Base-by-base conservation (phyloP, 2,329 filamentous ascomycete species). In the Stemphylium vesicarium region DNA sequence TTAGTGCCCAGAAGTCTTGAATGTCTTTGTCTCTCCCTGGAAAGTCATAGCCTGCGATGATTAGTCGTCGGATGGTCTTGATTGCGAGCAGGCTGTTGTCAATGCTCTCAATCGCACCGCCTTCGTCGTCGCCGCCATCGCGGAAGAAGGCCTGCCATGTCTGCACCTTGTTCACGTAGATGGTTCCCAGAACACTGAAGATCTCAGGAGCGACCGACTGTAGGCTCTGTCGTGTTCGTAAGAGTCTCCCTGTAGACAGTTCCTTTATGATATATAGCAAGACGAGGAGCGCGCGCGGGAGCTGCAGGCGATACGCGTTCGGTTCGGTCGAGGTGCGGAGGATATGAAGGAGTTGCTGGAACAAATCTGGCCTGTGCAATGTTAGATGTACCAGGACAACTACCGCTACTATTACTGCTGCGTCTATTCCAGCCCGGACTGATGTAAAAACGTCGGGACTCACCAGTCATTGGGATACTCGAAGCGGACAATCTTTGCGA, bases 261-360 rank as follows among this genome's bases (percentile, higher is more conserved):
- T 98, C 95, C 77, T 98, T 99, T 69, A 96, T 87, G 24, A 96
- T 87, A 42, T 94, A 89, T 12, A 98, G 81, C 10, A 97, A 80
- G 11, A 96, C 86, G 47, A 91, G 82, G 38, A 98, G 82, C 7
- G 87, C 84, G 42, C 92, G 87, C 20, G 85, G 82, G 2, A 96
- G 84, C 50, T 89, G 87, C 11, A 88, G 70, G 38, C 86, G 85
- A 62, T 88, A 85, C 8, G 82, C 81, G 53, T 83, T 78, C 5
- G 78, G 75, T 32, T 79, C 76, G 32, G 71, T 75, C 13, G 84
- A 82, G 10, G 78, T 75, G 50, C 89, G 86, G 31, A 96, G 81
- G 24, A 88, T 79, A 22, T 82, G 78, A 42, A 76, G 64, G 6
- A 80, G 62, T 42, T 78, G 69, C 18, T 74, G 67, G 56, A 79